Evolutionary conservation across 164 flowering plant species (phyloP), one percentile per base, ranked within the genome.

Genomic region (Piper longum): DNA sequence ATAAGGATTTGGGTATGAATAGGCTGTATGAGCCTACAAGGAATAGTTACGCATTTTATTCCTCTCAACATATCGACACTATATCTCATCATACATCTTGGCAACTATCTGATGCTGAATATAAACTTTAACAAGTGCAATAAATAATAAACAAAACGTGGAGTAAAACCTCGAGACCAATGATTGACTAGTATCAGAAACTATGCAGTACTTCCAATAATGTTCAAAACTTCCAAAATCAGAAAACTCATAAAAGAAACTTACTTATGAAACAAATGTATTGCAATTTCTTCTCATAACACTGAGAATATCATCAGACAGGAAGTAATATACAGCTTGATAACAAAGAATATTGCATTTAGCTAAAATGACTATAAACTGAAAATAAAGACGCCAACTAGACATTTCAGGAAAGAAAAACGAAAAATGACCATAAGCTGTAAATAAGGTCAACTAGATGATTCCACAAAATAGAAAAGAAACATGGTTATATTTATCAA

Each of bases 1-100:
- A 74, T 88, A 91, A 13, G 98, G 96, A 74, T 91, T 93, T 66
- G 91, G 93, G 72, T 88, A 91, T 8, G 96, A 87, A 69, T 85
- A 91, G 62, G 81, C 78, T 17, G 81, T 75, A 63, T 81, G 89
- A 64, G 79, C 88, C 98, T 85, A 80, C 63, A 68, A 63, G 26
- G 26, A 8, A 18, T 13, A 59, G n/a, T 36, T 12, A 43, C n/a
- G 26, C 40, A n/a, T 48, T 45, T 45, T 51, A 48, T 11, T 40
- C 40, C 18, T 41, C 12, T 26, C 36, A 26, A 26, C 36, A 26
- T 26, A 26, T 26, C 17, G n/a, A 14, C 41, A 16, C n/a, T 16
- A 14, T 16, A 7, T n/a, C 7, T 45, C 7, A 16, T 7, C 41
- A 19, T 16, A 12, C 7, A 18, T 9, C 18, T 36, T 26, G 8